Evolutionary conservation across 768 basidiomycete genomes (phyloP).

Genomic region (Hypholoma sublateritium): DNA sequence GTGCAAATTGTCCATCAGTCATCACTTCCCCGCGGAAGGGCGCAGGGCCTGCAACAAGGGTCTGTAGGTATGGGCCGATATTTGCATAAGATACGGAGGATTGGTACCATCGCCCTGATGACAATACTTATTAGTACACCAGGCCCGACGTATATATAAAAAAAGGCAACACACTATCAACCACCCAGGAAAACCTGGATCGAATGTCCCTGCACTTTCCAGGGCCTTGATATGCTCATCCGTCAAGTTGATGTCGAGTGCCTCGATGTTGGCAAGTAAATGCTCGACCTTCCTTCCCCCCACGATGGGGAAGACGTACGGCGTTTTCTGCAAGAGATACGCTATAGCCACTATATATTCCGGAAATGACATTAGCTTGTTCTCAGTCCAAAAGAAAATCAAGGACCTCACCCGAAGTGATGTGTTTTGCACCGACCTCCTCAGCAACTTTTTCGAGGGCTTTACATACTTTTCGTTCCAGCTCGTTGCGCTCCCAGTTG

Average conservation of each 20-base stretch:
- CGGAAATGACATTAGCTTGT: too few relatives aligned
- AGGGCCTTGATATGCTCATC: slow-evolving; percentile 42
- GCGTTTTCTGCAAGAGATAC: slow-evolving; percentile 53
- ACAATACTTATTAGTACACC: neutral
- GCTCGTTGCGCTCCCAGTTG: slow-evolving; percentile 45
- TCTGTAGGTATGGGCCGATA: slow-evolving; percentile 2
- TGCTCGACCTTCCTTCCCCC: slow-evolving; percentile 44
- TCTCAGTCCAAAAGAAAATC: too few relatives aligned
- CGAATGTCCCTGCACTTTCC: slow-evolving; percentile 41
- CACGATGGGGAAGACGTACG: slow-evolving; percentile 40
- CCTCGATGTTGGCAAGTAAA: slow-evolving; percentile 47
- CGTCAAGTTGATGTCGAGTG: slow-evolving; percentile 41
- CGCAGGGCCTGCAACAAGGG: neutral
- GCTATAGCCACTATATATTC: slow-evolving; percentile 42
- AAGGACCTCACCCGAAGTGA: slow-evolving; percentile 20
- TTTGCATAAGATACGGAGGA: neutral
- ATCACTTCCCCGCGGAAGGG: neutral
- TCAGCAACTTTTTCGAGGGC: slow-evolving; percentile 50
- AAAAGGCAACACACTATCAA: slow-evolving; percentile 25
- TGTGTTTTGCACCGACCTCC: slow-evolving; percentile 43
- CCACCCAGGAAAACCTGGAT: slow-evolving; percentile 40
- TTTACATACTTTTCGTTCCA: slow-evolving; percentile 38
- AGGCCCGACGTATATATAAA: neutral
- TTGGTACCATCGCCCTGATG: neutral
- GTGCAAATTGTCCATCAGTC: too few relatives aligned